Evolutionary conservation across 2,329 filamentous ascomycete species (phyloP), one percentile per base, ranked within the genome.

Genomic region (Calycina herbarum): DNA sequence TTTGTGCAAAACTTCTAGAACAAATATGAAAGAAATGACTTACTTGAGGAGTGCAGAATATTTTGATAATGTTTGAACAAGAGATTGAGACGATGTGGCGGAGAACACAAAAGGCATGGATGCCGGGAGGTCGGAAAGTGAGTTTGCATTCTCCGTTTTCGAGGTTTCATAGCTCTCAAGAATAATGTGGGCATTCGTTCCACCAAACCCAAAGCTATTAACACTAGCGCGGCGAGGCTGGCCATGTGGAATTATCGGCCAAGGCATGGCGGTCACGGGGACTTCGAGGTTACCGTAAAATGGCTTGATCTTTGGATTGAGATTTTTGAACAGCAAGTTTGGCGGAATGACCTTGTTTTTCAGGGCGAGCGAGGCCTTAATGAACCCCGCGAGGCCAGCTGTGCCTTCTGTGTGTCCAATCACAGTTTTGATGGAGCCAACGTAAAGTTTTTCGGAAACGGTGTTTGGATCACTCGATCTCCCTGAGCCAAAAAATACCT

Each of bases 201-300:
- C 73, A 40, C 73, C 73, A 56, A 72, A 75, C 29, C 73, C 73
- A 58, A 73, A 75, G n/a, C 67, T 68, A 62, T 75, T 74, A 5
- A 73, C 68, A 40, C 66, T 69, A 2, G 66, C 69, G 15, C 73
- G 68, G n/a, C 68, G 63, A 57, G 66, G 63, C 24, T 51, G 54
- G 29, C 64, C 64, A 54, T 48, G 27, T 24, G 67, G 59, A 6
- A 68, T 48, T 27, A 42, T 63, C 10, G 69, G 71, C 69, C 69
- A 73, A n/a, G 66, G 57, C 24, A 45, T 65, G 5, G 63, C 59
- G 15, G 59, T 42, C 13, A 65, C 67, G 29, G 66, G 63, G n/a
- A 70, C 48, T 6, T 57, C 38, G 1, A 71, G 59, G 15, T 65
- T 42, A 6, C 64, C 24, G 40, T 67, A 66, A 59, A 67, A 71